These are phyloP conservation scores for Amesomyces nigricolor DNA, from an alignment of 2,329 filamentous ascomycete genomes.

Conservation along the genomic window DNA sequence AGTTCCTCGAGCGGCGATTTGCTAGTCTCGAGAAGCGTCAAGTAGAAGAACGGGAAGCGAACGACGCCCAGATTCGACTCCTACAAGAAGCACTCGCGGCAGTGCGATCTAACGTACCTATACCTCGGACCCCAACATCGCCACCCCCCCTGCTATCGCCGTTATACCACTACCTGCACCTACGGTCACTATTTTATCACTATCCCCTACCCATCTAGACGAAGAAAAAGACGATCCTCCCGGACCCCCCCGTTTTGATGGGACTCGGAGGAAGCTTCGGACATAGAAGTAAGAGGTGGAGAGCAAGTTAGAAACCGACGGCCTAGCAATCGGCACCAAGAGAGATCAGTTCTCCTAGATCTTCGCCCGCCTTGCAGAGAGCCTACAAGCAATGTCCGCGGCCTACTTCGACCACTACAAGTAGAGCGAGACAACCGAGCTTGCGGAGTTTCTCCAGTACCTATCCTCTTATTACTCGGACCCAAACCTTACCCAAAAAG, in stretches of 20 bases:
- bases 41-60: too few species aligned
- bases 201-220: neutral
- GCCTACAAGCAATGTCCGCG: neutral
- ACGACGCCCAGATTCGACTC: too few species aligned
- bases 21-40: too few species aligned
- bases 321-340: neutral
- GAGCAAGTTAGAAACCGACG: neutral
- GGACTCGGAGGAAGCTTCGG: neutral
- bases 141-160: too few species aligned
- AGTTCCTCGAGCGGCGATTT: too few species aligned
- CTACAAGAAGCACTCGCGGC: too few species aligned
- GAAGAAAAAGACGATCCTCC: constrained; percentile 2
- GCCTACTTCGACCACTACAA: neutral
- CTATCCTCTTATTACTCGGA: neutral
- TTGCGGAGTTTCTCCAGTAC: neutral
- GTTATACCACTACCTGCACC: too few species aligned
- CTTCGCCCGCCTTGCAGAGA: neutral
- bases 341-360: neutral
- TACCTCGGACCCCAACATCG: too few species aligned
- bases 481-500: neutral
- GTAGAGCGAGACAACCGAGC: neutral
- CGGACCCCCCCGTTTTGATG: constrained; percentile 2
- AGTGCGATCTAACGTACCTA: too few species aligned
- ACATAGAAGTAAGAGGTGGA: neutral
- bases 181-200: too few species aligned